Evolutionary conservation across 257 asterid species (phyloP), one percentile per base, ranked within the genome.

Genomic region (Capsicum baccatum): DNA sequence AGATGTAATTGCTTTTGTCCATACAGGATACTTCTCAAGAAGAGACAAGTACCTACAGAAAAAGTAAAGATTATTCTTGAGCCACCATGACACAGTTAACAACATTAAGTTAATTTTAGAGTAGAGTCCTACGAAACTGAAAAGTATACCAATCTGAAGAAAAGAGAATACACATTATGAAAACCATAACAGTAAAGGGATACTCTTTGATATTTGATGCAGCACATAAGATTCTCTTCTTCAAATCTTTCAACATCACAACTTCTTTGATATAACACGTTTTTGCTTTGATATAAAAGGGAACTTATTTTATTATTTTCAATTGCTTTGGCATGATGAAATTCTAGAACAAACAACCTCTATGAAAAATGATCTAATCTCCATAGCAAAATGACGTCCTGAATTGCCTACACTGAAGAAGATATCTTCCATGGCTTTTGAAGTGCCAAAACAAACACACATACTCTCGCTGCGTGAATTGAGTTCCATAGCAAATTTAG

Each of bases 1-100:
- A 35, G 98, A 92, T 37, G 98, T 94, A 57, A 91, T 83, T 42
- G 98, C 97, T 89, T 96, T 96, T 37, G 99, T 96, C 87, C 89
- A 85, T 88, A 94, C 93, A 16, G 98, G 99, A 83, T 94, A 86
- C 89, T 92, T 90, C 84, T 90, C 97, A 84, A 96, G 97, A 84
- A 96, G 97, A 82, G 94, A 88, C 73, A 94, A 83, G 84, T 96
- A 96, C 98, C 99, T 94, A 90, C 73, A 89, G 81, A n/a, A 85
- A 55, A 87, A 80, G 83, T 73, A 37, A 44, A 44, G 83, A 48
- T 54, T 54, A 78, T 54, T 78, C 82, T 78, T 11, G 33, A 9
- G 64, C 33, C 26, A 9, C 0, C 8, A 21, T 12, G 81, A 50
- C 13, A 12, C 62, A 48, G 11, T 48, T 48, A 48, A 11, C 4